These are phyloP conservation scores for Aechmea fasciata DNA, from an alignment of 176 grass and related monocot species.

Conservation along the genomic window DNA sequence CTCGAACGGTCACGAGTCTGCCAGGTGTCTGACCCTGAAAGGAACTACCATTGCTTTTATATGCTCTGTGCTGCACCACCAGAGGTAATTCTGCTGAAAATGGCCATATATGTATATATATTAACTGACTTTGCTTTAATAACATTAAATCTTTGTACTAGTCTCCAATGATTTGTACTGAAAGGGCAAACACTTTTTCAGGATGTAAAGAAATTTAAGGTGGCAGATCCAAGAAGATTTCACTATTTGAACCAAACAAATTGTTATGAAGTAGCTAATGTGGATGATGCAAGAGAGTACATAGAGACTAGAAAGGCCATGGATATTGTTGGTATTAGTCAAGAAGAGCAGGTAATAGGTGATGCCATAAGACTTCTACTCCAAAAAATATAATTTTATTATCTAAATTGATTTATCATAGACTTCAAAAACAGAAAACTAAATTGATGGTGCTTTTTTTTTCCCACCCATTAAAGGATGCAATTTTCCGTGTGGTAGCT, in stretches of 20 bases:
- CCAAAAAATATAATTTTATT: neutral
- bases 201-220: constrained; percentile 88
- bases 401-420: neutral
- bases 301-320: constrained; percentile 88
- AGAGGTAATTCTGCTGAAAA: constrained; percentile 51
- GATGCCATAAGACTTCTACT: neutral
- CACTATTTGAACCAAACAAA: constrained; percentile 92
- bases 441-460: constrained; percentile 1
- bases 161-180: neutral
- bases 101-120: neutral
- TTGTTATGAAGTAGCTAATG: constrained; percentile 76
- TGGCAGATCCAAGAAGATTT: constrained; percentile 61
- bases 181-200: constrained; percentile 20
- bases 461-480: constrained; percentile 41
- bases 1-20: constrained; percentile 88
- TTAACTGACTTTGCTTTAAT: neutral
- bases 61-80: constrained; percentile 86
- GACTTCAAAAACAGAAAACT: too few relatives aligned
- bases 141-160: neutral
- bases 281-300: constrained; percentile 89
- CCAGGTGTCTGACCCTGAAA: constrained; percentile 83
- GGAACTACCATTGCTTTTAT: constrained; percentile 98
- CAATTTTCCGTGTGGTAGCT: constrained; percentile 81
- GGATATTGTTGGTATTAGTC: constrained; percentile 85
- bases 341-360: constrained; percentile 72